Conservation (phyloP, 2,329 filamentous ascomycete species). For the Tolypocladium capitatum region DNA sequence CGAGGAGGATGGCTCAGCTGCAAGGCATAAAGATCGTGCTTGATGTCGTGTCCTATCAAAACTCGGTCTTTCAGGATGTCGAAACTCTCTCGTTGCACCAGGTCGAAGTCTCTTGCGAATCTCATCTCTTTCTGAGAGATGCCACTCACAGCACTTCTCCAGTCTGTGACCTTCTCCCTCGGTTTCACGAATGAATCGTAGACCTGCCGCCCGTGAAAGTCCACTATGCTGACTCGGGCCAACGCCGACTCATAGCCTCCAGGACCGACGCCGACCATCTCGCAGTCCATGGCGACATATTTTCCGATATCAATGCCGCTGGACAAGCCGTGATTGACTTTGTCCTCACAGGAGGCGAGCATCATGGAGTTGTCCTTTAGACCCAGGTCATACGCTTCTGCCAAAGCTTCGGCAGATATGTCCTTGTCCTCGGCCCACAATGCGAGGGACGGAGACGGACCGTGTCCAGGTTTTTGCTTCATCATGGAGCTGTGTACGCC, state of each 20-base stretch:
- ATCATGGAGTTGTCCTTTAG: slow-evolving; percentile 33
- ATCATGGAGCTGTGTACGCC: slow-evolving; percentile 36
- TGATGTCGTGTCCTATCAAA: slow-evolving; percentile 71
- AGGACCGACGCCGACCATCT: slow-evolving; percentile 86
- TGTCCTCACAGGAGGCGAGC: slow-evolving; percentile 32
- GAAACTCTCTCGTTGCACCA: slow-evolving; percentile 62
- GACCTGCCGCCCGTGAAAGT: slow-evolving; percentile 83
- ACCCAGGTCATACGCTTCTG: slow-evolving; percentile 47
- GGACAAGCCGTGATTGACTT: slow-evolving; percentile 51
- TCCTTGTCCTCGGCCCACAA: slow-evolving; percentile 49
- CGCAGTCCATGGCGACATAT: slow-evolving; percentile 88
- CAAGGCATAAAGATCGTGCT: slow-evolving; percentile 65
- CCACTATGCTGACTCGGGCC: slow-evolving; percentile 79
- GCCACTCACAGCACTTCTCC: slow-evolving; percentile 77
- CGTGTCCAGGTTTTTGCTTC: slow-evolving; percentile 22
- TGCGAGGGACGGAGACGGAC: slow-evolving; percentile 39
- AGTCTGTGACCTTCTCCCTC: slow-evolving; percentile 70
- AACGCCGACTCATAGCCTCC: slow-evolving; percentile 60
- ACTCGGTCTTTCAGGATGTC: slow-evolving; percentile 57
- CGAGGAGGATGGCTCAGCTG: slow-evolving; percentile 64
- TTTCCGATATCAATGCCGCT: slow-evolving; percentile 61
- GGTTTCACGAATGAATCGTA: slow-evolving; percentile 89
- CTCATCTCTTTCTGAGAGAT: slow-evolving; percentile 63
- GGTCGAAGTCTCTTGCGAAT: slow-evolving; percentile 55
- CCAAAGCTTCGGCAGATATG: slow-evolving; percentile 45